A percentile compares a stretch with the other conserved stretches of the same genome.
Conservation (phyloP, 2,329 filamentous ascomycete genomes). For the Aspergillus texensis region DNA sequence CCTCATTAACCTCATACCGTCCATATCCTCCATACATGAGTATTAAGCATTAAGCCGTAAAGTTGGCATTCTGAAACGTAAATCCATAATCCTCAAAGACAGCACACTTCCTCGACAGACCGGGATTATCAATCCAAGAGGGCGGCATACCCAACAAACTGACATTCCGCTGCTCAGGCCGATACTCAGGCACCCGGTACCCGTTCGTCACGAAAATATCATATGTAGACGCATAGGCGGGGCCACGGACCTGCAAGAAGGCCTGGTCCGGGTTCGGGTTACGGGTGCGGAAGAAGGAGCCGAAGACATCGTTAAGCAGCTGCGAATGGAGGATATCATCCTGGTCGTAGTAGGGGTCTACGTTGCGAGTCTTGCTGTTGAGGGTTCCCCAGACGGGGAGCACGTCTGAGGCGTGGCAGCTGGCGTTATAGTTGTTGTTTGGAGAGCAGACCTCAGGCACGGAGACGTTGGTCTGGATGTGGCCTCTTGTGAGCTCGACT, state of each 20-base stretch:
- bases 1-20: neutral
- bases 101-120: constrained; percentile 18
- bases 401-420: constrained; percentile 30
- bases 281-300: constrained; percentile 23
- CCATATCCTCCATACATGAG: neutral
- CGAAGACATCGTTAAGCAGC: constrained; percentile 28
- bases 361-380: constrained; percentile 26
- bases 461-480: constrained; percentile 20
- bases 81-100: constrained; percentile 30
- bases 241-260: constrained; percentile 22
- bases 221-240: constrained; percentile 23
- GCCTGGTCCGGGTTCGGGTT: constrained; percentile 26
- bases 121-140: constrained; percentile 15
- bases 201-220: constrained; percentile 16
- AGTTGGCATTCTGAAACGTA: constrained; percentile 26
- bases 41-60: constrained; percentile 10
- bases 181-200: constrained; percentile 20
- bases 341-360: constrained; percentile 26
- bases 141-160: constrained; percentile 23
- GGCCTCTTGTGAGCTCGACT: constrained; percentile 25
- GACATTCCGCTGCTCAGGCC: constrained; percentile 10
- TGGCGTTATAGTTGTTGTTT: constrained; percentile 29
- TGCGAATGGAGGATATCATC: constrained; percentile 26
- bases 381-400: constrained; percentile 32
- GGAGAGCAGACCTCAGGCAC: constrained; percentile 27